Conservation (phyloP, 2,329 filamentous ascomycete species). For the Calonectria naviculata region DNA sequence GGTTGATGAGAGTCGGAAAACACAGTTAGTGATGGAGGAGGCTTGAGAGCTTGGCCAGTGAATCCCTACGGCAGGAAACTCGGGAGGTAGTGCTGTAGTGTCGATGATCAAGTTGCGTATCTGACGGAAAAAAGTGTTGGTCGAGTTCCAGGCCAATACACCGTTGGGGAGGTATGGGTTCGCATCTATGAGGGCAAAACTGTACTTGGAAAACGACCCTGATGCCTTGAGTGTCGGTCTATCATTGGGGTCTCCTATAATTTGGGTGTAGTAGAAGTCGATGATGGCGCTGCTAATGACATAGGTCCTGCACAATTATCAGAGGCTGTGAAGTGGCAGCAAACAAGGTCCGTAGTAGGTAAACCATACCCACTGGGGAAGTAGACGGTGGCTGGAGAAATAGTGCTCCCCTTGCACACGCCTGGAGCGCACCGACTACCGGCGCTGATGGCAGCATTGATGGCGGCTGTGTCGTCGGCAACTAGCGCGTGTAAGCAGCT, state of each 20-base stretch:
- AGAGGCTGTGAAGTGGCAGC: slow-evolving; percentile 13
- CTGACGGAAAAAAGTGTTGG: slow-evolving; percentile 70
- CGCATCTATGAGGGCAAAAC: slow-evolving; percentile 59
- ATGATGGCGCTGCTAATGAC: slow-evolving; percentile 76
- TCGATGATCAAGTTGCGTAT: slow-evolving; percentile 69
- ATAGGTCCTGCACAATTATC: slow-evolving; percentile 64
- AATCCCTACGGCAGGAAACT: slow-evolving; percentile 62
- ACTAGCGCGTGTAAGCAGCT: slow-evolving; percentile 26
- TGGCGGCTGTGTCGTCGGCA: slow-evolving; percentile 41
- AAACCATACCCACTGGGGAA: slow-evolving; percentile 48
- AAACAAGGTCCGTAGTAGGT: neutral
- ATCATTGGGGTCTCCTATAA: slow-evolving; percentile 76
- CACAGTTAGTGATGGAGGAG: slow-evolving; percentile 68
- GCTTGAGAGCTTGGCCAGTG: slow-evolving; percentile 78
- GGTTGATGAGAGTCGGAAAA: slow-evolving; percentile 61
- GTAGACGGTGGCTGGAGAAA: slow-evolving; percentile 51
- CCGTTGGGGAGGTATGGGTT: slow-evolving; percentile 56
- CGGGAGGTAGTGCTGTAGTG: slow-evolving; percentile 59
- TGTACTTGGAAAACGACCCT: slow-evolving; percentile 54
- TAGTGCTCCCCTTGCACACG: slow-evolving; percentile 44
- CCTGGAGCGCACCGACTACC: slow-evolving; percentile 37
- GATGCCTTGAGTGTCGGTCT: slow-evolving; percentile 67
- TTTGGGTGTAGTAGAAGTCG: slow-evolving; percentile 83
- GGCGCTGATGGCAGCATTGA: slow-evolving; percentile 42
- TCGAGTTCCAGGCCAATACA: slow-evolving; percentile 60